Evolutionary conservation across 768 basidiomycete genomes (phyloP).

Genomic region (Trametes cinnabarina): DNA sequence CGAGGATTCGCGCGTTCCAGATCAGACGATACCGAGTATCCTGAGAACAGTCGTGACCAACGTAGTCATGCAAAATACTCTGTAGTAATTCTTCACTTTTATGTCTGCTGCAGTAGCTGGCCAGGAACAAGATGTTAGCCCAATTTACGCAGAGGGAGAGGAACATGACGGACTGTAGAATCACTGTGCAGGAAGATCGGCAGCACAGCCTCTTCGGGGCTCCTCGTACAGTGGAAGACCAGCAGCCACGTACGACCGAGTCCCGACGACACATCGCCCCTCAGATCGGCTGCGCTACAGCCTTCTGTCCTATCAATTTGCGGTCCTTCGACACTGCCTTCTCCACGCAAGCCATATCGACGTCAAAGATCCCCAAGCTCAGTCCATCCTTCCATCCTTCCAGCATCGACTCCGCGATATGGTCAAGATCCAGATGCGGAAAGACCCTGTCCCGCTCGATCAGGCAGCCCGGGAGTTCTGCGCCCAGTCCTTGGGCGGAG

Average conservation of each 20-base stretch:
- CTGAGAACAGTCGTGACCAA: too few relatives aligned
- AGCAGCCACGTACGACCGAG: too few relatives aligned
- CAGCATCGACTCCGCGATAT: conserved; percentile 32
- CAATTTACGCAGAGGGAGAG: too few relatives aligned
- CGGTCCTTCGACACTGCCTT: not conserved
- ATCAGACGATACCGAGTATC: not conserved
- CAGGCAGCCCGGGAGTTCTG: conserved; percentile 25
- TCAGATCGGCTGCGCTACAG: not conserved
- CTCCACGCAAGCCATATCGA: conserved; percentile 18
- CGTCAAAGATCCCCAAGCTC: conserved; percentile 33
- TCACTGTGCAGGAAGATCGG: too few relatives aligned
- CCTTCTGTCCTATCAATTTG: not conserved
- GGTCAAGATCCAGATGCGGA: conserved; percentile 41
- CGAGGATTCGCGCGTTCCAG: not conserved
- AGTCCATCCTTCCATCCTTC: conserved; percentile 32
- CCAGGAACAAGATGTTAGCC: too few relatives aligned
- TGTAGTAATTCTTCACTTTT: too few relatives aligned
- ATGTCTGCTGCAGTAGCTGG: too few relatives aligned
- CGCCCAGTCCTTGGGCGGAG: conserved; percentile 25
- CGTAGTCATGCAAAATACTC: too few relatives aligned
- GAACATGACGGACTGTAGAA: too few relatives aligned
- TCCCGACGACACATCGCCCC: not conserved
- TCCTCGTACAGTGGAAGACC: too few relatives aligned
- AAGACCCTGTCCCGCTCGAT: conserved; percentile 27
- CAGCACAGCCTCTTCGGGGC: too few relatives aligned